A percentile compares a stretch with the other conserved stretches of the same genome.
phyloP scores from a whole-genome alignment of 129 eudicot genomes.

The Scalesia atractyloides region DNA sequence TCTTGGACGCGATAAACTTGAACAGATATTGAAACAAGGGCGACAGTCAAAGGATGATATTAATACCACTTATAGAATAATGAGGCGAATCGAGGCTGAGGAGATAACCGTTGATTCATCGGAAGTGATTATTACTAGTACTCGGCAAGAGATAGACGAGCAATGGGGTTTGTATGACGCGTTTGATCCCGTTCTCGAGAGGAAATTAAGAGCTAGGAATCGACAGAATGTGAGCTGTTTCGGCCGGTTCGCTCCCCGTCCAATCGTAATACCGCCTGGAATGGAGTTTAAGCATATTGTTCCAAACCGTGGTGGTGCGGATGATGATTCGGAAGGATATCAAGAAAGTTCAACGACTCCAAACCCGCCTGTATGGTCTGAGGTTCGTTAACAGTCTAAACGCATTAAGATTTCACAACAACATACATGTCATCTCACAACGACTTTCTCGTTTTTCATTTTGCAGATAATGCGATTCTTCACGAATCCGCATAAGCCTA shows the following conservation, averaged over 20 bases:
- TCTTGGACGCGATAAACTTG: constrained; percentile 86
- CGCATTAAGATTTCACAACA: constrained; percentile 1
- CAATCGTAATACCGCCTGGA: constrained; percentile 85
- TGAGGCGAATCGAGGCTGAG: constrained; percentile 89
- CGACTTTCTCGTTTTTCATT: constrained; percentile 6
- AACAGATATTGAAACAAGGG: constrained; percentile 81
- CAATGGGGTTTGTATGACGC: constrained; percentile 90
- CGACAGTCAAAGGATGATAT: constrained; percentile 76
- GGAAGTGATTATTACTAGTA: constrained; percentile 80
- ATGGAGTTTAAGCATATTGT: constrained; percentile 81
- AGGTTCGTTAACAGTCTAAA: constrained; percentile 47
- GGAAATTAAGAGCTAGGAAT: constrained; percentile 73
- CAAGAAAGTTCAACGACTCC: constrained; percentile 46
- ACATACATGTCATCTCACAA: background rate
- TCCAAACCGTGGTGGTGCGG: constrained; percentile 61
- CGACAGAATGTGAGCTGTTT: constrained; percentile 68
- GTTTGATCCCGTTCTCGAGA: constrained; percentile 71
- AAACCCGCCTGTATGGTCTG: constrained; percentile 86
- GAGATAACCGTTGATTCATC: constrained; percentile 76
- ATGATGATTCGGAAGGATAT: constrained; percentile 52
- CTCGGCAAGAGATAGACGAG: constrained; percentile 88
- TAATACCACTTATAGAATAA: constrained; percentile 64
- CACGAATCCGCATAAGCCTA: constrained; percentile 80
- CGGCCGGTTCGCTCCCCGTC: constrained; percentile 86
- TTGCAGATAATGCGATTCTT: constrained; percentile 78